Conservation (phyloP, 2,329 filamentous ascomycete species). For the Sporothrix brunneoviolacea region DNA sequence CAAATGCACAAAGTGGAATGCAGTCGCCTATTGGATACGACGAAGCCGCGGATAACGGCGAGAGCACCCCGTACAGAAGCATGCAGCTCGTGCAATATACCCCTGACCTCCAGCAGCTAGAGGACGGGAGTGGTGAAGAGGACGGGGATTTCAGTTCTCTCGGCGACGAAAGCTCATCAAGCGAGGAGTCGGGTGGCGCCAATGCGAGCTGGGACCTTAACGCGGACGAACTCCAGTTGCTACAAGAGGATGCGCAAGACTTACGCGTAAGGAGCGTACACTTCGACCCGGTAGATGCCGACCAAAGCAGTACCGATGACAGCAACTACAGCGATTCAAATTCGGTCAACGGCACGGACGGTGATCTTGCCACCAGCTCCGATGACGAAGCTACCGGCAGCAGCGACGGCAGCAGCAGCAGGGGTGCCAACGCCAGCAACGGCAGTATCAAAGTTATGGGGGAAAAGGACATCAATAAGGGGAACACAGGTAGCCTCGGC, state of each 20-base stretch:
- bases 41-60: not conserved
- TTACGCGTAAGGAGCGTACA: not conserved
- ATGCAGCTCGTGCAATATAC: slow-evolving; percentile 24
- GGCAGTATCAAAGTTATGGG: too few relatives aligned
- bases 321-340: not conserved
- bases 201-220: slow-evolving; percentile 26
- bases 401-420: slow-evolving; percentile 11
- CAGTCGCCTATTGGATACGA: not conserved
- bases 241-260: slow-evolving; percentile 29
- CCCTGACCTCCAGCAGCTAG: slow-evolving; percentile 22
- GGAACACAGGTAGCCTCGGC: too few relatives aligned
- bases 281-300: not conserved
- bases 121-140: slow-evolving; percentile 16
- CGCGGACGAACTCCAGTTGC: slow-evolving; percentile 36
- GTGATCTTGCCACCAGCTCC: not conserved
- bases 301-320: too few relatives aligned
- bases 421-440: slow-evolving; percentile 15
- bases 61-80: slow-evolving; percentile 22
- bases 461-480: too few relatives aligned
- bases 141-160: slow-evolving; percentile 26
- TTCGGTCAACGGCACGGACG: not conserved
- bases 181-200: slow-evolving; percentile 15
- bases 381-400: not conserved
- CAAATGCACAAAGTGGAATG: not conserved
- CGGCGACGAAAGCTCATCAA: slow-evolving; percentile 23